Evolutionary conservation across 2,329 filamentous ascomycete genomes (phyloP), one percentile per base, ranked within the genome.

Genomic region (Penicillium italicum): DNA sequence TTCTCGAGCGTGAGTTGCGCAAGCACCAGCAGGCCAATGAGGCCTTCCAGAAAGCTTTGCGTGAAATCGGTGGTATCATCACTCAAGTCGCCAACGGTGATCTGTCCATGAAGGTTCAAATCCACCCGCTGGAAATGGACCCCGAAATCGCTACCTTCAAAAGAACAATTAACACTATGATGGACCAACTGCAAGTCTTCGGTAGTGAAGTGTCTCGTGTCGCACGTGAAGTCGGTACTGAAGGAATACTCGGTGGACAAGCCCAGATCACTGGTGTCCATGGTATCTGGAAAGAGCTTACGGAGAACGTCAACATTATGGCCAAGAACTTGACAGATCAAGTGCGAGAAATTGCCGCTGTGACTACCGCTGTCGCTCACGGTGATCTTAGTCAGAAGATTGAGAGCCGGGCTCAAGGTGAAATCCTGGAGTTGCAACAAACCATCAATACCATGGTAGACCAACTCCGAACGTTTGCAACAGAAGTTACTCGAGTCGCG

Each of bases 11-110:
- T 56, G 94, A 99, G 75, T 81, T 99, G 57, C 91, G 89, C 80
- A 97, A 97, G 77, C 92, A 97, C 70, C 92, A 96, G 72, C 94
- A 97, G 76, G 94, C 95, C 70, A 99, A 99, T 75, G 87, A 96
- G 75, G 95, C 94, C 66, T 99, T 97, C 82, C 92, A 97, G 72
- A 97, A 97, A 76, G 94, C 94, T 11, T 79, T 99, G 33, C 86
- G 92, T 62, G 94, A 99, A 74, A 97, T 99, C 64, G 94, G 94
- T 66, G 94, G 93, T 71, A 97, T 99, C 66, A 90, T 97, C 68
- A 97, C 94, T 22, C 92, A 93, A 60, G 94, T 97, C 63, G 94
- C 93, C 55, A 90, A 91, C 67, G 93, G 93, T 75, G 93, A 97
- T 71, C 81, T 97, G 58, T 96, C 91, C 73, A 97, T 96, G 81